A percentile compares a stretch with the other conserved stretches of the same genome.
Evolutionary conservation across 139 green algal species (phyloP).

Genomic region (Parachlorella kessleri): DNA sequence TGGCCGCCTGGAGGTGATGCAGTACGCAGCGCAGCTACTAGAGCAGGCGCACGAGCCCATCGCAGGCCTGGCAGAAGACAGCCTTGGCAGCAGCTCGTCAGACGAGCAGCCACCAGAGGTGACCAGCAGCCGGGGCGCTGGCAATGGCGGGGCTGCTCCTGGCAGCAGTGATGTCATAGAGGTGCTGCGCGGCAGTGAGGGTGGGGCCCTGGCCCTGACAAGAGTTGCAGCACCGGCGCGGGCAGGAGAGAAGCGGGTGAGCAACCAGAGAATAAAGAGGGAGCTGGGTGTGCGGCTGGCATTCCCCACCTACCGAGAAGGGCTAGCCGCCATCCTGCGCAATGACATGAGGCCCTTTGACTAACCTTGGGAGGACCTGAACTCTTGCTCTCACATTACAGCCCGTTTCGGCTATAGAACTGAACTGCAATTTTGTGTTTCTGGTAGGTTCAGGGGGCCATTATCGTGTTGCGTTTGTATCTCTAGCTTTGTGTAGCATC

Average conservation of each 20-base stretch:
- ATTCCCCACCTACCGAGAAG: constrained; percentile 69
- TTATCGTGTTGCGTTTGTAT: too few species aligned
- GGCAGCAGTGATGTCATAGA: neutral
- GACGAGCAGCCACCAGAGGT: neutral
- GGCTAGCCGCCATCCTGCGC: constrained; percentile 53
- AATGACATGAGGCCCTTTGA: constrained; percentile 42
- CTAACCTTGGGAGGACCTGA: too few species aligned
- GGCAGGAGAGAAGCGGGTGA: constrained; percentile 69
- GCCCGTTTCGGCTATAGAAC: neutral
- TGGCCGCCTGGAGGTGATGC: constrained; percentile 48
- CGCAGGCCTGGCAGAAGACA: too few species aligned
- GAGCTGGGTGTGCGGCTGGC: constrained; percentile 57
- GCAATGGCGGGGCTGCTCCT: neutral
- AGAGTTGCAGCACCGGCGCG: neutral
- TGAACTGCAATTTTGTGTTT: too few species aligned
- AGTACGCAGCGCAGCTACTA: constrained; percentile 54
- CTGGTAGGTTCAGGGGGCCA: too few species aligned
- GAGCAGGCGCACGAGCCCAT: too few species aligned
- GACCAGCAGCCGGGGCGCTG: neutral
- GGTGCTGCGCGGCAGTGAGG: too few species aligned
- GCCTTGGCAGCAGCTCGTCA: neutral
- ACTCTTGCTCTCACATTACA: too few species aligned
- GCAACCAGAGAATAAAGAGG: constrained; percentile 60
- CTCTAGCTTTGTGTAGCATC: too few species aligned
- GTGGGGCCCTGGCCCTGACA: too few species aligned